Evolutionary conservation across 129 eudicot genomes (phyloP).

Genomic region (Flaveria robusta): DNA sequence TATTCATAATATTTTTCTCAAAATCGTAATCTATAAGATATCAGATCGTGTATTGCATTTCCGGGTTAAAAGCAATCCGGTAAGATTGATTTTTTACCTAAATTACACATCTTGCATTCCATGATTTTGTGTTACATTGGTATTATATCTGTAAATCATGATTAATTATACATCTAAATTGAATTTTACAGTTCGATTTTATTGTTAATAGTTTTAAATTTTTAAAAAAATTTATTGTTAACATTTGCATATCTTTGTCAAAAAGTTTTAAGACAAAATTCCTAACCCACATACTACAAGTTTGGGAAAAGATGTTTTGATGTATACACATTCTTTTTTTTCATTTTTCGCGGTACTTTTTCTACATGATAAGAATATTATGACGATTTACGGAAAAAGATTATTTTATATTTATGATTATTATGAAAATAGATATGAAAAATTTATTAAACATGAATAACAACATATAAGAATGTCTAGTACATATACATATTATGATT

Average conservation of each 20-base stretch:
- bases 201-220: no score
- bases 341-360: no score
- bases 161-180: not conserved
- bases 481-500: not conserved
- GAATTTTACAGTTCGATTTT: no score
- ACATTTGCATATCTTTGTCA: no score
- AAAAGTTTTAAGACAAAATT: no score
- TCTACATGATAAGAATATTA: no score
- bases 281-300: no score
- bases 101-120: not conserved
- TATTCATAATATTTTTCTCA: not conserved
- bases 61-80: not conserved
- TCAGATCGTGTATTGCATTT: not conserved
- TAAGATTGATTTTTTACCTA: conserved; percentile 23
- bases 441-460: not conserved
- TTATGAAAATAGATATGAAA: not conserved
- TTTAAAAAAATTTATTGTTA: no score
- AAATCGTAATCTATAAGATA: not conserved
- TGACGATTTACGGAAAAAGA: no score
- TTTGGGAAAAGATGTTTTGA: no score
- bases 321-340: no score
- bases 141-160: not conserved
- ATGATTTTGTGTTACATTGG: not conserved
- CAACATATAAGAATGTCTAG: not conserved
- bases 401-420: no score